Base-by-base conservation (phyloP, 768 basidiomycete species). In the Atractiella rhizophila region DNA sequence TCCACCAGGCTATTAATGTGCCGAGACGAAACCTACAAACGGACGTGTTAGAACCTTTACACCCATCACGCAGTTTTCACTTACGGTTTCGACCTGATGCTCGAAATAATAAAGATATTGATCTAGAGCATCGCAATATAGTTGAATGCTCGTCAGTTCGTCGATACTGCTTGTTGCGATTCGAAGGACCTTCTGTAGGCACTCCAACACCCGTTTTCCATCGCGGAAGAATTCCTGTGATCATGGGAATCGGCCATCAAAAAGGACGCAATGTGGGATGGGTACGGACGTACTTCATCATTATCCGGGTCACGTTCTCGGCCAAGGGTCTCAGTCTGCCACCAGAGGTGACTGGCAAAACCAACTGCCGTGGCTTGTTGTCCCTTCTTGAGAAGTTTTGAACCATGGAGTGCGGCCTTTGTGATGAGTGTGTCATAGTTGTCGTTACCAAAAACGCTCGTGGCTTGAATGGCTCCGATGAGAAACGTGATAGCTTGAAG, bases 371-470 rank as follows among this genome's bases (percentile, higher is more conserved):
- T 80, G 11, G 86, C 77, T 60, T 96, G 91, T 58, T 94, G 88
- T 11, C 82, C 82, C 67, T 98, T 96, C 68, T 98, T 98, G 59
- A 98, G 59, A 48, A 96, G 60, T 61, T 88, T 88, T 24, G 85
- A 79, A 4, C 82, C 85, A 57, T 98, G 91, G 48, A 96, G 62
- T 5, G 88, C 88, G n/a, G 88, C 91, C 61, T 98, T 96, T 21
- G 91, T 96, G 53, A 94, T 83, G 47, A 98, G 62, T 2, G 88
- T 96, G 54, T 96, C 91, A 55, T 91, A 94, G 57, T 88, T 88
- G 53, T 98, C 91, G 35, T 68, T 68, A 27, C 75, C 76, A 54
- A 96, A 96, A n/a, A 86, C 85, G 47, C 74, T 66, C 25, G 82
- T 76, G 9, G 75, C 72, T 42, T 82, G 80, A 29, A 98, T 62